These are phyloP conservation scores for Limonium bicolor DNA, from an alignment of 148 eudicot genomes.

Conservation along the genomic window DNA sequence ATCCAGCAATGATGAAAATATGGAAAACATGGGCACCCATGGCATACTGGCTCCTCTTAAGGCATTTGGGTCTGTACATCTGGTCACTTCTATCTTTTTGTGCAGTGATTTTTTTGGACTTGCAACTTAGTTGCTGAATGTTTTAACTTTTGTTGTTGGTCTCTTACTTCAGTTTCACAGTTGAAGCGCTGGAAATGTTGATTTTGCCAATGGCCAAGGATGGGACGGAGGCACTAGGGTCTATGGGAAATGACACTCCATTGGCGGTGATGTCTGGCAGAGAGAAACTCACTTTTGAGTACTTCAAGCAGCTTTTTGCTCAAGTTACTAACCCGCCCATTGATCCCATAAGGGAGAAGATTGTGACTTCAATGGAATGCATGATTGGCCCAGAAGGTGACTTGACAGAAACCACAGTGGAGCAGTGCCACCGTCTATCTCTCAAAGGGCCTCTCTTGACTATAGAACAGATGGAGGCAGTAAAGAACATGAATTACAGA, in stretches of 20 bases:
- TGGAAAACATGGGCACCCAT: constrained; percentile 84
- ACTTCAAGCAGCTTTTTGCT: constrained; percentile 99
- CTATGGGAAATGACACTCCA: constrained; percentile 99
- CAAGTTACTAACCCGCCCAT: constrained; percentile 99
- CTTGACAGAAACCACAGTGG: constrained; percentile 93
- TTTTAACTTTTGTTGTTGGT: neutral
- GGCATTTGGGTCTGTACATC: constrained; percentile 65
- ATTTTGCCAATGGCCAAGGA: constrained; percentile 97
- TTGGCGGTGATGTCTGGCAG: constrained; percentile 98
- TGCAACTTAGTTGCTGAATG: neutral
- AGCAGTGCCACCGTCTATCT: constrained; percentile 89
- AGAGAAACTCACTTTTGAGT: constrained; percentile 92
- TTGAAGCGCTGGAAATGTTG: constrained; percentile 89
- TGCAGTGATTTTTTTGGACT: neutral
- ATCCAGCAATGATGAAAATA: constrained; percentile 50
- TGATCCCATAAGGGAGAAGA: constrained; percentile 95
- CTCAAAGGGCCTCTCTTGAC: constrained; percentile 84
- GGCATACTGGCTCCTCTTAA: constrained; percentile 88
- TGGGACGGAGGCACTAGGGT: constrained; percentile 93
- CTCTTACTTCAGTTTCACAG: constrained; percentile 49
- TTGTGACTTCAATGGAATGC: constrained; percentile 97
- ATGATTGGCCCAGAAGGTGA: constrained; percentile 99
- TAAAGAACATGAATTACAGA: constrained; percentile 86
- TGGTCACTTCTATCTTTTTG: neutral
- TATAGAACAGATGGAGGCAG: constrained; percentile 83